phyloP scores from a whole-genome alignment of 345 rosid species.

The Pseudoturritis turrita region DNA sequence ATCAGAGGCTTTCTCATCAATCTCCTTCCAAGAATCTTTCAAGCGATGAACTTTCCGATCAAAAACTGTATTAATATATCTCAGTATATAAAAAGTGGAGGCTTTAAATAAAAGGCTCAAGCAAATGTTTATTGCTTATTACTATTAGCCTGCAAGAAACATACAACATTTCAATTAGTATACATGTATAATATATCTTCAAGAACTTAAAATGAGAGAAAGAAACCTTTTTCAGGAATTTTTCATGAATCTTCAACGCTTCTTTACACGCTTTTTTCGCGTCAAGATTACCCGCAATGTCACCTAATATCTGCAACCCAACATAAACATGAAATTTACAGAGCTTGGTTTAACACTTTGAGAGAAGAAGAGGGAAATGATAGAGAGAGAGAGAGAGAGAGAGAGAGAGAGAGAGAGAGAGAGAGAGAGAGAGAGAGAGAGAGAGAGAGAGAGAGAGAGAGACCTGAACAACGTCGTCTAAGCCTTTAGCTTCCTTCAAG shows the following conservation, averaged over 20 bases:
- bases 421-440: constrained; percentile 15
- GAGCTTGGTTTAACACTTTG: neutral
- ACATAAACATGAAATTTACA: neutral
- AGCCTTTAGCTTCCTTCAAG: constrained; percentile 79
- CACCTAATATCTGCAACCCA: constrained; percentile 62
- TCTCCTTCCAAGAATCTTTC: constrained; percentile 6
- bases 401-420: constrained; percentile 14
- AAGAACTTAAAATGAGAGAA: neutral
- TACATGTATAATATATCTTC: neutral
- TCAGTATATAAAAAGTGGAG: neutral
- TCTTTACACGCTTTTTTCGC: constrained; percentile 77
- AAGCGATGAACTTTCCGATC: constrained; percentile 5
- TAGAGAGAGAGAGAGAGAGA: constrained; percentile 8
- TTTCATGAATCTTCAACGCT: constrained; percentile 79
- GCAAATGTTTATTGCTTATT: constrained; percentile 20
- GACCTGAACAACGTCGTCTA: constrained; percentile 90
- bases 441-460: constrained; percentile 8
- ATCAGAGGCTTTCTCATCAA: constrained; percentile 14
- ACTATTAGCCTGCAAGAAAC: constrained; percentile 26
- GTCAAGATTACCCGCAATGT: constrained; percentile 67
- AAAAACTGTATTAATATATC: neutral
- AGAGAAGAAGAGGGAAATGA: constrained; percentile 13
- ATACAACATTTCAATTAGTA: neutral
- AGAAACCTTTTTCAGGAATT: constrained; percentile 66
- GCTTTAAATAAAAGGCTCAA: neutral